Evolutionary conservation across 257 asterid genomes (phyloP), one percentile per base, ranked within the genome.

Genomic region (Solanum gracilifrons): DNA sequence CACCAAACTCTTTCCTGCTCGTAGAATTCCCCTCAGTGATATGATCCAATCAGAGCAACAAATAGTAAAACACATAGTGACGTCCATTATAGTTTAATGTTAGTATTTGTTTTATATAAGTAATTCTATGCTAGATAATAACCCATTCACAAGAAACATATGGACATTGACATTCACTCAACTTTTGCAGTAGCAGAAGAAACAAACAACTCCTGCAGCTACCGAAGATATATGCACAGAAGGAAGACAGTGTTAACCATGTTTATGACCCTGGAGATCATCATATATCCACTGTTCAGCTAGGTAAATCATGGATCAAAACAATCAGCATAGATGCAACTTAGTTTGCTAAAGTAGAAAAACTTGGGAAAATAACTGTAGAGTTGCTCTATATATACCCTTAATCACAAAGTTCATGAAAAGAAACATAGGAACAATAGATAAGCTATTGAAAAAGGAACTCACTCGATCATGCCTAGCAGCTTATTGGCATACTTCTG

Each of bases 391-490:
- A 51, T 51, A 48, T 2, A 16, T 48, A 51, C 62, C 62, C 23
- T 51, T 51, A 51, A 51, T 51, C 62, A 51, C 62, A 16, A 51
- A 51, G 62, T 51, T 51, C 23, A 51, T 51, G 62, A 51, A 51
- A 51, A 51, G 62, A 51, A 71, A 68, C 37, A 85, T 46, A 18
- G 18, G 20, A 39, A 85, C 15, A 41, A 39, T 85, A 37, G 29
- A 37, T 72, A 13, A 39, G 6, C 21, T 68, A 48, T 71, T 71
- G 87, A 32, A 32, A 43, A 71, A 71, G 13, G 46, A 72, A 46
- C 98, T 92, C 93, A 96, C 99, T 96, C 99, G 86, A 96, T 95
- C 88, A 91, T 62, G 86, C 88, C 92, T 68, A 92, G 86, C 86
- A 92, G 90, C 85, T 90, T 90, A 91, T 85, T 93, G 9, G 91